Evolutionary conservation across 106 monocot species (phyloP).

Genomic region (Dendrobium chrysotoxum): DNA sequence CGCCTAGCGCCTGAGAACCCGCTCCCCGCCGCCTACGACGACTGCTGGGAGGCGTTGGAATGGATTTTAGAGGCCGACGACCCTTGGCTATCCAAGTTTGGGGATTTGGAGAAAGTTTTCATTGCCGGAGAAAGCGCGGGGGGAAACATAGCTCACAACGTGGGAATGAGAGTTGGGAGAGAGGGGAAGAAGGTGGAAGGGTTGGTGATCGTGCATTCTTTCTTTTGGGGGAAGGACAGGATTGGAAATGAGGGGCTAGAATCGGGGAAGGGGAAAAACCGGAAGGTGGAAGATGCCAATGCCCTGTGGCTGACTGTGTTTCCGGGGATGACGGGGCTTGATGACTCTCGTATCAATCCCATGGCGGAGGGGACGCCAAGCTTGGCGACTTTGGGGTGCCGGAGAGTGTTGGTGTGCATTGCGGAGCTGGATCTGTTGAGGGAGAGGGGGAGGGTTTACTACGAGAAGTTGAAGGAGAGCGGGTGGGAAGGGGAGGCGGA

Average conservation of each 20-base stretch:
- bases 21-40: constrained; percentile 2
- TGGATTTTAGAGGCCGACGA: not conserved
- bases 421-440: constrained; percentile 16
- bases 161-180: constrained; percentile 11
- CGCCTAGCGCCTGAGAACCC: constrained; percentile 1
- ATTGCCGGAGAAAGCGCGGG: constrained; percentile 48
- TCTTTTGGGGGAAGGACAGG: constrained; percentile 12
- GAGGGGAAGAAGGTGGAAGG: constrained; percentile 6
- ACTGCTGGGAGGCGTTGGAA: not conserved
- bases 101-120: constrained; percentile 28
- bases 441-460: constrained; percentile 18
- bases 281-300: not conserved
- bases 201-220: constrained; percentile 15
- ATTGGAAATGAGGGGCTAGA: not conserved
- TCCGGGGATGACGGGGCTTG: constrained; percentile 6
- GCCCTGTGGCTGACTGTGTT: not conserved
- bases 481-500: constrained; percentile 15
- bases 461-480: constrained; percentile 10
- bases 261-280: not conserved
- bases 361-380: constrained; percentile 3
- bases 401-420: constrained; percentile 5
- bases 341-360: constrained; percentile 9
- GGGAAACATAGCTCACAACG: constrained; percentile 22
- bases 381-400: not conserved
- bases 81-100: constrained; percentile 31